These are phyloP conservation scores for Alopecurus myosuroides DNA, from an alignment of 176 grass and related monocot genomes.

Conservation along the genomic window DNA sequence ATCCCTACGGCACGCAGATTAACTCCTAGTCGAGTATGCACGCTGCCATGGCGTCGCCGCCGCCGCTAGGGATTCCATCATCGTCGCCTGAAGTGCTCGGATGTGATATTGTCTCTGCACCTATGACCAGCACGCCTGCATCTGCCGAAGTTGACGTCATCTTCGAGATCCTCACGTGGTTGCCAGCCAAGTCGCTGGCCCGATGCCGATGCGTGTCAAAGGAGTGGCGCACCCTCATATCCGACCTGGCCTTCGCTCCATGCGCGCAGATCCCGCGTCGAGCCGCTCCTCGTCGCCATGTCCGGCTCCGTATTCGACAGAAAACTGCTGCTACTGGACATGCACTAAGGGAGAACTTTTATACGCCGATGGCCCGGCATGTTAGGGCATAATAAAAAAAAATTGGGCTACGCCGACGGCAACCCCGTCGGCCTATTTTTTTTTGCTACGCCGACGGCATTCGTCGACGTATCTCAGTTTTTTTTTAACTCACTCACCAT, in stretches of 20 bases:
- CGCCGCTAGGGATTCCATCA: not conserved
- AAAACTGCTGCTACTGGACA: not conserved
- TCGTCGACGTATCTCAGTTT: no score
- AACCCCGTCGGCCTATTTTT: no score
- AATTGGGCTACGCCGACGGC: no score
- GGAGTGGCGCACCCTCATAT: not conserved
- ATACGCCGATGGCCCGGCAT: no score
- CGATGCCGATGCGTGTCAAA: not conserved
- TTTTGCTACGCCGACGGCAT: no score
- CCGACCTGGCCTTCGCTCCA: not conserved
- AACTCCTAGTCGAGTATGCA: no score
- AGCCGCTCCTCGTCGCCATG: not conserved
- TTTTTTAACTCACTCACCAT: no score
- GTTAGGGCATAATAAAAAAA: no score
- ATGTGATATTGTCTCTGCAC: not conserved
- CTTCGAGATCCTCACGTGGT: not conserved
- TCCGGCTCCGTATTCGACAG: not conserved
- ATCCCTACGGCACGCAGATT: no score
- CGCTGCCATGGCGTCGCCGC: not conserved
- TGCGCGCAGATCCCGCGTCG: not conserved
- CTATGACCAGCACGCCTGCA: no score
- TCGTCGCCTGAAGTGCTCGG: not conserved
- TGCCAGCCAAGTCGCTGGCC: not conserved
- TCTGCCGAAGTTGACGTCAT: not conserved
- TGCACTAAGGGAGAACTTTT: no score